Conservation (phyloP, 139 green algal species). For the Ulvella scutata region DNA sequence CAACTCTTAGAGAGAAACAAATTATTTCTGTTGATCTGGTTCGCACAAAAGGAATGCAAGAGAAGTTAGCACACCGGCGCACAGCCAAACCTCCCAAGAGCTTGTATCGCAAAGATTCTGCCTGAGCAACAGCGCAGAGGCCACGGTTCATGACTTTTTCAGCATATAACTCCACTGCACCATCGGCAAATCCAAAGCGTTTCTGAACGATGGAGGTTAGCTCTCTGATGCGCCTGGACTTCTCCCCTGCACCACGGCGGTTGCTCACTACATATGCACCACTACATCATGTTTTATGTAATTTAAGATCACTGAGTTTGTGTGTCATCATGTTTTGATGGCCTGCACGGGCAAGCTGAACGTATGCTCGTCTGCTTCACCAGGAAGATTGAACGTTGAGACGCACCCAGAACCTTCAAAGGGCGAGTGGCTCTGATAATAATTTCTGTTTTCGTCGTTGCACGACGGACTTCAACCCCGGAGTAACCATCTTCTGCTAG, state of each 20-base stretch:
- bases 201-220: slow-evolving; percentile 98
- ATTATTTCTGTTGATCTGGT: neutral
- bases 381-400: too few species aligned
- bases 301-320: too few species aligned
- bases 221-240: slow-evolving; percentile 96
- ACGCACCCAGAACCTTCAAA: slow-evolving; percentile 90
- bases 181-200: slow-evolving; percentile 93
- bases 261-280: too few species aligned
- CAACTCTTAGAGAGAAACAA: too few species aligned
- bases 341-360: too few species aligned
- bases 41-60: neutral
- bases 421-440: slow-evolving; percentile 98
- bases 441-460: slow-evolving; percentile 96
- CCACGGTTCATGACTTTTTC: slow-evolving; percentile 97
- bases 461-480: slow-evolving; percentile 95
- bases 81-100: slow-evolving; percentile 95
- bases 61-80: slow-evolving; percentile 29
- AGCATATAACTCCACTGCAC: slow-evolving; percentile 95
- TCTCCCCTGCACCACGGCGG: slow-evolving; percentile 76
- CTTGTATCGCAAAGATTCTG: slow-evolving; percentile 99
- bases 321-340: too few species aligned
- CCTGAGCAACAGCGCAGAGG: slow-evolving; percentile 95
- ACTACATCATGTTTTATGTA: too few species aligned
- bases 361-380: too few species aligned
- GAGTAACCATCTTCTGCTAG: slow-evolving; percentile 95